Evolutionary conservation across 495 filamentous ascomycete genomes (phyloP), one percentile per base, ranked within the genome.

Genomic region (Penicillium coprophilum): DNA sequence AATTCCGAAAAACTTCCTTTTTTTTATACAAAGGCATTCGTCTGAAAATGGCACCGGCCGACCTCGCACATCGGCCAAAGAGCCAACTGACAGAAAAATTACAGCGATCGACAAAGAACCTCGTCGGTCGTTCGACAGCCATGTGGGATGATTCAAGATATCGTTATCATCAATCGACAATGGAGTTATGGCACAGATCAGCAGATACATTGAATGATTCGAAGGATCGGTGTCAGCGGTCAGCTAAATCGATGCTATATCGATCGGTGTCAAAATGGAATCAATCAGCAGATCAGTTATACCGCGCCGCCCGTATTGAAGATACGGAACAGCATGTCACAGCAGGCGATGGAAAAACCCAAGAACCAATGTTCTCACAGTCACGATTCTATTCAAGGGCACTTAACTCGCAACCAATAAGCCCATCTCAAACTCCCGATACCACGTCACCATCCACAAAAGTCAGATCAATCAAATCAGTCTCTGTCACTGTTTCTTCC

Each of bases 231-330:
- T 46, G 41, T 11, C 52, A 54, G 3, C 31, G 46, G 32, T 54
- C 52, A 3, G 31, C 23, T 4, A 46, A 28, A 46, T 21, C 12
- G 15, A 28, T 38, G 21, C 20, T 46, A n/a, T 32, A 34, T 38
- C 52, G 52, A 32, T 28, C 52, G 31, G 43, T 38, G 3, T 34
- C 30, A 6, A 36, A 38, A 38, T 46, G 52, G 52, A 54, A 54
- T 21, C 30, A 54, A 17, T 36, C 51, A 11, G 31, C 52, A 24
- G 52, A 54, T 28, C 30, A 46, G 11, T 17, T 54, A 23, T 41
- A 54, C 30, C 41, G 21, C 13, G 52, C 17, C 15, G 31, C 41
- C 19, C 52, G 52, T 5, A 19, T 54, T 8, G 41, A 54, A 39
- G 38, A 27, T 17, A 13, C 43, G 6, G 20, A 8, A 5, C 23